Conservation (phyloP, 257 asterid species). For the Fraxinus cuspidata region DNA sequence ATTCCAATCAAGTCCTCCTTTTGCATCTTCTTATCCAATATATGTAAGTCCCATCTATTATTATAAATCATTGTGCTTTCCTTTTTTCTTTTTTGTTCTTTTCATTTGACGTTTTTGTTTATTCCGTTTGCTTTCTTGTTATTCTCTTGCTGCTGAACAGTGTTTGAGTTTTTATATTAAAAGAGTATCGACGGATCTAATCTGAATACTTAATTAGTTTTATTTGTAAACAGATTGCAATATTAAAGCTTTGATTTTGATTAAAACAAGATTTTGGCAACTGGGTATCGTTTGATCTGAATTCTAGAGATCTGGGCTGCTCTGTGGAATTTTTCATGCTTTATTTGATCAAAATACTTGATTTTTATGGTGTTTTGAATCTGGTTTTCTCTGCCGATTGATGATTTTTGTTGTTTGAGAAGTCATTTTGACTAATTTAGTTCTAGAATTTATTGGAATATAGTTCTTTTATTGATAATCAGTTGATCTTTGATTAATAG, state of each 20-base stretch:
- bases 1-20: slow-evolving; percentile 30
- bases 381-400: slow-evolving; percentile 37
- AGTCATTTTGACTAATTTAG: slow-evolving; percentile 17
- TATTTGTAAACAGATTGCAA: slow-evolving; percentile 35
- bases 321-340: slow-evolving; percentile 34
- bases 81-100: background rate
- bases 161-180: background rate
- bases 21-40: slow-evolving; percentile 26
- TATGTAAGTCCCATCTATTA: slow-evolving; percentile 36
- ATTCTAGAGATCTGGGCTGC: slow-evolving; percentile 57
- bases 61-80: background rate
- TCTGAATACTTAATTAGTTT: slow-evolving; percentile 23
- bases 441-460: slow-evolving; percentile 24
- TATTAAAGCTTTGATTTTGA: slow-evolving; percentile 46
- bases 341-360: slow-evolving; percentile 36
- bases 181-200: slow-evolving; percentile 55
- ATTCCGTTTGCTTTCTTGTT: background rate
- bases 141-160: slow-evolving; percentile 15
- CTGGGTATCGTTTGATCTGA: slow-evolving; percentile 66
- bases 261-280: slow-evolving; percentile 32
- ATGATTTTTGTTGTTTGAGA: slow-evolving; percentile 15
- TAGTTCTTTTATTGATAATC: slow-evolving; percentile 29
- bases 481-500: slow-evolving; percentile 25
- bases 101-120: slow-evolving; percentile 4
- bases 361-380: slow-evolving; percentile 32